A percentile compares a stretch with the other conserved stretches of the same genome.
Evolutionary conservation across 495 filamentous ascomycete genomes (phyloP).

Genomic region (Penicillium lagena): DNA sequence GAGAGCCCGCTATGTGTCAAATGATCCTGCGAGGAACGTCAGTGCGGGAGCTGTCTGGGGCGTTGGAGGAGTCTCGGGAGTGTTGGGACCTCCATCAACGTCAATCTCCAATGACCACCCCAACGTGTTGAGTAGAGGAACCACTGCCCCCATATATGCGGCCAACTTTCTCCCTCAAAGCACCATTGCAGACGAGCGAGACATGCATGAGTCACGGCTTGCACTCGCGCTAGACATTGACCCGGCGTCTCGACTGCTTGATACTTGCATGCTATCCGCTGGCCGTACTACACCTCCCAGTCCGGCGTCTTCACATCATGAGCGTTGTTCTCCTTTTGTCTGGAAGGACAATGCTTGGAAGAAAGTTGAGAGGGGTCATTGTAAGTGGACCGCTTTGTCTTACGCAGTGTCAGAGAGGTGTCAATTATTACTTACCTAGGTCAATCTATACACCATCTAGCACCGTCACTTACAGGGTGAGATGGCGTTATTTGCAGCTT

Average conservation of each 20-base stretch:
- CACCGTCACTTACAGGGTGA: constrained; percentile 1
- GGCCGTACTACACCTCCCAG: constrained; percentile 10
- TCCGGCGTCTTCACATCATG: constrained; percentile 26
- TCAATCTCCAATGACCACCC: constrained; percentile 56
- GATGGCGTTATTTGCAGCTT: not conserved
- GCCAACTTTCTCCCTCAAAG: constrained; percentile 57
- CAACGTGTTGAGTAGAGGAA: constrained; percentile 58
- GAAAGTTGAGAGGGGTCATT: constrained; percentile 36
- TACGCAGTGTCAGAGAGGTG: too few species aligned
- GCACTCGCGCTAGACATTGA: constrained; percentile 84
- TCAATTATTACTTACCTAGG: not conserved
- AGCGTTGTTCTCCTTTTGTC: constrained; percentile 26
- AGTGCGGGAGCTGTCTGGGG: constrained; percentile 75
- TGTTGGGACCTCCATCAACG: constrained; percentile 26
- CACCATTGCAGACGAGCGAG: constrained; percentile 51
- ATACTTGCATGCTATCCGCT: constrained; percentile 17
- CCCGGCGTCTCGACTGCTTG: constrained; percentile 52
- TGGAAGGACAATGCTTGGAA: constrained; percentile 61
- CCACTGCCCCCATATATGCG: constrained; percentile 67
- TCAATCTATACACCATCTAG: constrained; percentile 3
- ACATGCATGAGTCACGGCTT: constrained; percentile 68
- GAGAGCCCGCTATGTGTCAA: not conserved
- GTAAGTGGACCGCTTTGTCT: constrained; percentile 31
- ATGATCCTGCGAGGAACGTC: constrained; percentile 29
- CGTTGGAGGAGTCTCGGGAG: constrained; percentile 60